phyloP scores from a whole-genome alignment of 208 protist species.

The Crithidia bombi region DNA sequence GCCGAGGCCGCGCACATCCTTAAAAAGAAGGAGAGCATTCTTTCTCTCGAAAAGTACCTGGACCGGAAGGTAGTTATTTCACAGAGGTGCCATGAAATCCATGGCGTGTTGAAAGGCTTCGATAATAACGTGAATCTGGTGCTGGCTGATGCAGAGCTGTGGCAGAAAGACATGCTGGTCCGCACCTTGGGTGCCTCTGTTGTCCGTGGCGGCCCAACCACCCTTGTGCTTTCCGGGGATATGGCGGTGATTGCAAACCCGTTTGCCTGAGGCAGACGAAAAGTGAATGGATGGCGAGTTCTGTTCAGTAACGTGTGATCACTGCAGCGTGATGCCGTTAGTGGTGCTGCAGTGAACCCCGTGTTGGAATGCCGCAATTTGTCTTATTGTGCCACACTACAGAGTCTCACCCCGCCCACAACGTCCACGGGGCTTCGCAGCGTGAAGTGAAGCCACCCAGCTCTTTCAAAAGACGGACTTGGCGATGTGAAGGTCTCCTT shows the following conservation, averaged over 20 bases:
- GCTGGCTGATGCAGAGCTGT: conserved; percentile 75
- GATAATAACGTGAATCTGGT: conserved; percentile 88
- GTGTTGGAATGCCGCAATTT: too few relatives aligned
- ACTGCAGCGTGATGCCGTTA: too few relatives aligned
- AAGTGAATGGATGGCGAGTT: not conserved
- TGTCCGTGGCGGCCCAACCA: conserved; percentile 66
- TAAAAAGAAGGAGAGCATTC: conserved; percentile 79
- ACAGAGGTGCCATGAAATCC: conserved; percentile 48
- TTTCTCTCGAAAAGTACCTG: conserved; percentile 76
- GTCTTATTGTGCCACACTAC: too few relatives aligned
- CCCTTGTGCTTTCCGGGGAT: conserved; percentile 69
- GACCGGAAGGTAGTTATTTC: conserved; percentile 68
- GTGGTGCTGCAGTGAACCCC: too few relatives aligned
- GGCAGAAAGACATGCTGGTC: conserved; percentile 43
- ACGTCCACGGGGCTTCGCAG: too few relatives aligned
- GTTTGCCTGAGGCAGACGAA: conserved; percentile 13
- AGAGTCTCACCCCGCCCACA: too few relatives aligned
- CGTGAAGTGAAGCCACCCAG: too few relatives aligned
- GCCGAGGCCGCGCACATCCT: conserved; percentile 75
- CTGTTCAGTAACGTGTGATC: not conserved
- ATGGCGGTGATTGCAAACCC: conserved; percentile 45
- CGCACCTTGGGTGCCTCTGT: conserved; percentile 74
- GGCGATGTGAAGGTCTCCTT: too few relatives aligned
- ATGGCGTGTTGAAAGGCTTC: conserved; percentile 85
- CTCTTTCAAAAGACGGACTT: too few relatives aligned